phyloP scores from a whole-genome alignment of 768 basidiomycete species.

The Dioszegia aurantiaca region DNA sequence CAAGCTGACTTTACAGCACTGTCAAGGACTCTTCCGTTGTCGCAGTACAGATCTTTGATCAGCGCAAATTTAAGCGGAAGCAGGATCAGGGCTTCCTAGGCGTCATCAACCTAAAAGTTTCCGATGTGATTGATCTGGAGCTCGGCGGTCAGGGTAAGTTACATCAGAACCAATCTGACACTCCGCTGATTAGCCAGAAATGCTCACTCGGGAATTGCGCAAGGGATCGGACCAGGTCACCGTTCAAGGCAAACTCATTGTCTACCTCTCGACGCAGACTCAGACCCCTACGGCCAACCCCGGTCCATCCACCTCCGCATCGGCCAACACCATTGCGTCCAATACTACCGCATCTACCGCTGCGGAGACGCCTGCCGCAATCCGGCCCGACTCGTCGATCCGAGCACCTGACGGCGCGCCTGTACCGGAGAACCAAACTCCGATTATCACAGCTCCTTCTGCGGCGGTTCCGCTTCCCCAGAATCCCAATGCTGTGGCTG shows the following conservation, averaged over 20 bases:
- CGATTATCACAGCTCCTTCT: conserved; percentile 33
- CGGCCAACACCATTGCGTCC: conserved; percentile 36
- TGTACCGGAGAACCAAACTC: conserved; percentile 23
- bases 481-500: conserved; percentile 54
- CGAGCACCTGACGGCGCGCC: neutral
- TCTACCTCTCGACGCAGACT: conserved; percentile 91
- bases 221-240: conserved; percentile 98
- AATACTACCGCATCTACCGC: conserved; percentile 35
- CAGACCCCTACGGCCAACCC: conserved; percentile 78
- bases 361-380: conserved; percentile 10
- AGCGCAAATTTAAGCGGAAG: conserved; percentile 96
- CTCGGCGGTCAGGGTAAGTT: conserved; percentile 84
- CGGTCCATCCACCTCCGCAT: conserved; percentile 59
- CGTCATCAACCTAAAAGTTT: conserved; percentile 90
- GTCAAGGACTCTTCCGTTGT: conserved; percentile 98
- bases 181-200: conserved; percentile 61
- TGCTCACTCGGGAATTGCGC: conserved; percentile 93
- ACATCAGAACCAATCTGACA: conserved; percentile 18
- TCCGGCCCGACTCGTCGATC: conserved; percentile 3
- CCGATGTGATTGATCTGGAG: conserved; percentile 85
- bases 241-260: conserved; percentile 95
- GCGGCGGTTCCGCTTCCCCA: conserved; percentile 45
- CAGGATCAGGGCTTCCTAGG: conserved; percentile 93
- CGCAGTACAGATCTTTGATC: conserved; percentile 97
- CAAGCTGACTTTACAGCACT: conserved; percentile 57